Base-by-base conservation (phyloP, 2,329 filamentous ascomycete species). In the Mariannaea sp. region DNA sequence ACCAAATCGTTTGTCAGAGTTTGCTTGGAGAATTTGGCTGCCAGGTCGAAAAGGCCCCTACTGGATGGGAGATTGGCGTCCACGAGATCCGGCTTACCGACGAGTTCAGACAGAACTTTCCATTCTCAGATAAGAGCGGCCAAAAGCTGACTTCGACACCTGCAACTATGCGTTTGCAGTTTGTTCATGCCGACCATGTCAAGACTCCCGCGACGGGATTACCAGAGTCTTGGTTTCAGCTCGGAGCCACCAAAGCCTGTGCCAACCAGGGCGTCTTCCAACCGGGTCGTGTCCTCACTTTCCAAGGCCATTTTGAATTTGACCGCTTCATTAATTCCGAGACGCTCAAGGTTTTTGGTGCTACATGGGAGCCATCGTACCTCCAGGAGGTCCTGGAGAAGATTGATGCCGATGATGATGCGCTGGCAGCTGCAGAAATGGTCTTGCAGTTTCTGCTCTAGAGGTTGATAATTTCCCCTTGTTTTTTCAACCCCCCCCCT, bases 291-390 rank as follows among this genome's bases (percentile, higher is more conserved):
- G 61, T 77, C 0, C 60, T 78, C 14, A 77, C 73, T 0, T 71
- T 70, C 20, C 73, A 77, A 40, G 74, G 74, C 0, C 74, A 77
- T 55, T 75, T 74, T 17, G 75, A 77, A 49, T 78, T 77, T 59
- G 71, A 77, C 54, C 50, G 62, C 0, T 75, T 74, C 47, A 62
- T 76, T 8, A 76, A 73, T 44, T 59, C 65, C 0, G 71, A 76
- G 62, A 71, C 65, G 1, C 49, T 75, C 17, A 70, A 70, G 45
- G 62, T 69, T 1, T 73, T 73, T 50, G 70, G 71, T 3, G 51
- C 53, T 2, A 46, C 44, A 10, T 64, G 61, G 61, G 55, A 61
- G 3, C 32, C 56, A 7, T 26, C 26, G 2, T 35, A 33, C 4
- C 48, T 53, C 6, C 47, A 56, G 22, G 32, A 32, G 14, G 45